Base-by-base conservation (phyloP, 75 land plant species). In the Pinus taeda region DNA sequence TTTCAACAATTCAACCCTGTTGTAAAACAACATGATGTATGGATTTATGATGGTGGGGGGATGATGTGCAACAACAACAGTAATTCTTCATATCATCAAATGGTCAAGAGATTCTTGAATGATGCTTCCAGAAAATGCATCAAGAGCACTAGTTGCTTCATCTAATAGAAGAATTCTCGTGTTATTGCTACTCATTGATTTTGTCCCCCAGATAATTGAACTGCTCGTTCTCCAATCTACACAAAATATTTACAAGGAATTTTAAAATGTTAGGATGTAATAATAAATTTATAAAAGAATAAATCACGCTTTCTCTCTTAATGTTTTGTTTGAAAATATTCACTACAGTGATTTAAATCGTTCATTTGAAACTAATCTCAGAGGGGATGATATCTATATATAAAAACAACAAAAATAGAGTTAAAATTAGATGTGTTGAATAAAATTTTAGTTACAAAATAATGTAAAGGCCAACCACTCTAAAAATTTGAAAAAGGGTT, bases 91-190 rank as follows among this genome's bases (percentile, higher is more conserved):
- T 29, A 95, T 89, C 99, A 97, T 97, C 72, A 93, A 88, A 21
- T 91, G 88, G 77, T 97, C 99, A 49, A 97, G 80, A 12, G 98
- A 98, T 79, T 92, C 99, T 70, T 97, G 99, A 39, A 97, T 98
- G 59, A 92, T 84, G 81, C 87, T 95, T 78, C 94, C 99, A 4
- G 99, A 94, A 58, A 86, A 85, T 55, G 95, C 93, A 84, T 97
- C 98, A 33, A 97, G 85, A 29, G 99, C 99, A 78, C 99, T 96
- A 3, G 99, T 96, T 20, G 99, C 99, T 87, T 96, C 99, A 81
- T 97, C 99, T 18, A 96, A 88, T 37, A 97, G 90, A 33, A 97
- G 88, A 74, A 97, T 89, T 57, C 88, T 89, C 4, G 85, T 13
- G 99, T 98, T 22, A 97, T 97, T 15, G 95, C 99, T 33, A 97